Conservation (phyloP, 352 stramenopile species). For the Pilasporangium apinafurcum region DNA sequence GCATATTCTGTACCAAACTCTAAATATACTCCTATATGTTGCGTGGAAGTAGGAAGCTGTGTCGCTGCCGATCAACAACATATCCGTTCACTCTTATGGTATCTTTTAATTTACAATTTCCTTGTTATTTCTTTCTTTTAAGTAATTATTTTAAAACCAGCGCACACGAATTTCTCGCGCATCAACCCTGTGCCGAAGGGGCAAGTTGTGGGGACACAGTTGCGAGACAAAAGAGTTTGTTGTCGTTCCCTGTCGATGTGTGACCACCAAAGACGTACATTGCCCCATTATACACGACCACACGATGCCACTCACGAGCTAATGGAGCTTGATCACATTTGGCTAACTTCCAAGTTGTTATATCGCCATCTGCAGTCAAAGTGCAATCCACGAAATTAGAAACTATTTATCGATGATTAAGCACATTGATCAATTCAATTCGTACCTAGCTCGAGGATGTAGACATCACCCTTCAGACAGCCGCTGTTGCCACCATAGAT, state of each 20-base stretch:
- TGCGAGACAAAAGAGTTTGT: constrained; percentile 25
- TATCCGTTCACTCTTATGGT: too few relatives aligned
- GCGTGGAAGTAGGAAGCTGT: too few relatives aligned
- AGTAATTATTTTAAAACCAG: too few relatives aligned
- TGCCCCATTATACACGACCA: constrained; percentile 22
- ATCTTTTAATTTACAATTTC: too few relatives aligned
- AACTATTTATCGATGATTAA: too few relatives aligned
- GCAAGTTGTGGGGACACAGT: too few relatives aligned
- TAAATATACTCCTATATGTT: too few relatives aligned
- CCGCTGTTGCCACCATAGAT: constrained; percentile 54
- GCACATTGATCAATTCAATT: neutral
- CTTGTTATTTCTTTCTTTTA: too few relatives aligned
- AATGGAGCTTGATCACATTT: constrained; percentile 29
- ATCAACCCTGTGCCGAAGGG: too few relatives aligned
- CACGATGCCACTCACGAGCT: constrained; percentile 48
- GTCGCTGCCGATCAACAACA: too few relatives aligned
- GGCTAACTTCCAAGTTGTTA: constrained; percentile 40
- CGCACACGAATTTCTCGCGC: too few relatives aligned
- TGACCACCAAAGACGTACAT: constrained; percentile 57
- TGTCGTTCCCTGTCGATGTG: constrained; percentile 38
- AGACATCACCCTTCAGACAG: constrained; percentile 48
- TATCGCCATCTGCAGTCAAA: constrained; percentile 14
- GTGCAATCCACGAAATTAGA: neutral
- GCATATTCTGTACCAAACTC: too few relatives aligned
- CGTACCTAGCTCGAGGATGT: constrained; percentile 40